Base-by-base conservation (phyloP, 768 basidiomycete genomes). In the Mycena epipterygia region DNA sequence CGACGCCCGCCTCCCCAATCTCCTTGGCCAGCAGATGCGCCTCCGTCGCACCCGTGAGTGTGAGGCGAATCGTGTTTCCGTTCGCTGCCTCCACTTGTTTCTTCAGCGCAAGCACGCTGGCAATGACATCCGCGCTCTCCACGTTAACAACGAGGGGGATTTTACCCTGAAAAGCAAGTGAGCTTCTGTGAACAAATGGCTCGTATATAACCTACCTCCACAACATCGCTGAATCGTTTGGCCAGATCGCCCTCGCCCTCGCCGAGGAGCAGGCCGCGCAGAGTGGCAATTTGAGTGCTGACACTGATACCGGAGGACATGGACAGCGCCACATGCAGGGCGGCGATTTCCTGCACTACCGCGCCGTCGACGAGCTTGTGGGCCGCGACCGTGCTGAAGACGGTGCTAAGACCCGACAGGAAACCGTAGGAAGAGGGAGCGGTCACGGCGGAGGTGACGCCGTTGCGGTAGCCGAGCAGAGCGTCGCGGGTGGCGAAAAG, bases 81-180 rank as follows among this genome's bases (percentile, higher is more conserved):
- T 77, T 82, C 0, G 67, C 76, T 0, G 61, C 75, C 64, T 91
- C 88, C 17, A 88, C 85, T 62, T 90, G 86, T 19, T 77, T 76
- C 76, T 91, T 92, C 68, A 96, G 86, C 8, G 73, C 75, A 42
- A 96, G 81, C 19, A 96, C 79, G 1, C 89, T 88, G 0, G 92
- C 89, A 75, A 96, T 95, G 64, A 91, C 83, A 78, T 96, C 95
- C 13, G 93, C 93, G 74, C 87, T 93, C 64, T 91, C 85, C 21
- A 89, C 90, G 3, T 88, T 81, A 25, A 95, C 80, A 1, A 95
- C 92, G 19, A 96, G 81, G 0, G 92, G 89, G 0, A 91, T 77
- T 27, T 81, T 70, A 21, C 93, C 91, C 86, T 92, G 61, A 9
- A 32, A 55, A 49, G 25, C 29, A 3, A 8, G 39, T 39, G n/a